Evolutionary conservation across 2,329 filamentous ascomycete genomes (phyloP).

Genomic region (Colletotrichum coccodes): DNA sequence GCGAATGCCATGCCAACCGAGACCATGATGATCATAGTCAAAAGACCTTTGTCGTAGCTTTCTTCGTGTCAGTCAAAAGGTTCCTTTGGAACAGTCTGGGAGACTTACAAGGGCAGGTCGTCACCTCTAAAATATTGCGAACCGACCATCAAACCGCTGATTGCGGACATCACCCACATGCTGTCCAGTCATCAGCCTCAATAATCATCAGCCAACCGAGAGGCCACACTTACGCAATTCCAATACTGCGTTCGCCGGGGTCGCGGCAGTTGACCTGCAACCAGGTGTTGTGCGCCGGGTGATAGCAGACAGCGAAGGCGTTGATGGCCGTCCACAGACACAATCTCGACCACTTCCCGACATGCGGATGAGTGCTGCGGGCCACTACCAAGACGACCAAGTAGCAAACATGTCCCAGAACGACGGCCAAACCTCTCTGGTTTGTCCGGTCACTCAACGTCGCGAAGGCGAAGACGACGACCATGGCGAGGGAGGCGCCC

Average conservation of each 20-base stretch:
- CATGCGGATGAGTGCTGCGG: constrained; percentile 51
- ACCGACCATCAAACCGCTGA: constrained; percentile 60
- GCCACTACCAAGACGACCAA: constrained; percentile 54
- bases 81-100: background rate
- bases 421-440: constrained; percentile 53
- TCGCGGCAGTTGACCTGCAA: constrained; percentile 61
- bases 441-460: constrained; percentile 58
- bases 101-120: constrained; percentile 51
- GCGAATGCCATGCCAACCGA: constrained; percentile 51
- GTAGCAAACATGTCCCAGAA: constrained; percentile 55
- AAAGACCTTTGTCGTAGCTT: constrained; percentile 54
- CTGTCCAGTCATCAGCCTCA: constrained; percentile 15
- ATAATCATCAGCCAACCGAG: too few species aligned
- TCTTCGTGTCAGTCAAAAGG: background rate
- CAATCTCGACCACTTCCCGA: constrained; percentile 59
- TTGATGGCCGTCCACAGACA: constrained; percentile 63
- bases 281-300: constrained; percentile 64
- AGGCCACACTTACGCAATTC: constrained; percentile 51
- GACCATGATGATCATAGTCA: constrained; percentile 57
- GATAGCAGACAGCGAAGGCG: constrained; percentile 61
- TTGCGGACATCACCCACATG: constrained; percentile 62
- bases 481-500: constrained; percentile 54
- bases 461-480: constrained; percentile 58
- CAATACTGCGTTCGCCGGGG: constrained; percentile 57
- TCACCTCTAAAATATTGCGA: constrained; percentile 58